These are phyloP conservation scores for Teratosphaeria nubilosa DNA, from an alignment of 2,329 filamentous ascomycete species.

Conservation along the genomic window DNA sequence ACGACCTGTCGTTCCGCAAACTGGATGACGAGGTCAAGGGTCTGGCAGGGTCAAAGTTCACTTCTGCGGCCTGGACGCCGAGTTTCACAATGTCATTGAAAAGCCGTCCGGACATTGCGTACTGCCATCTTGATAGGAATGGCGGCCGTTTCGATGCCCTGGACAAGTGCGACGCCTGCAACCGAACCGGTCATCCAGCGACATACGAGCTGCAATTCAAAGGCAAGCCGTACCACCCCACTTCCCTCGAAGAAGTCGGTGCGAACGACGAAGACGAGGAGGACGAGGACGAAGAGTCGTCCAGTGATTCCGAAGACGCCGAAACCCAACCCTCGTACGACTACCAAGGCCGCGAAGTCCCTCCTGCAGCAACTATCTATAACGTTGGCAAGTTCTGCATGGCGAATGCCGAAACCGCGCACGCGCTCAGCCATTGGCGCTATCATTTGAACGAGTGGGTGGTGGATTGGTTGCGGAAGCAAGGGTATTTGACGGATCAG, in stretches of 20 bases:
- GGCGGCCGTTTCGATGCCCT: constrained; percentile 24
- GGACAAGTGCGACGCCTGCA: constrained; percentile 59
- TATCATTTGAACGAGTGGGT: constrained; percentile 64
- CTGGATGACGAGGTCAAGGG: constrained; percentile 61
- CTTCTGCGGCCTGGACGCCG: constrained; percentile 58
- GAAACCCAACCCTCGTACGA: constrained; percentile 33
- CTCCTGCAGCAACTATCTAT: constrained; percentile 38
- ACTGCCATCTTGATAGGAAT: constrained; percentile 33
- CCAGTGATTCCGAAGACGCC: constrained; percentile 14
- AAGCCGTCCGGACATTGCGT: constrained; percentile 53
- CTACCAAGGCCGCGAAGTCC: constrained; percentile 38
- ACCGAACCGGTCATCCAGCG: constrained; percentile 57
- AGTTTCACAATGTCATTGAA: constrained; percentile 57
- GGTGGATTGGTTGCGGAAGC: constrained; percentile 47
- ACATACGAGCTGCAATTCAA: constrained; percentile 53
- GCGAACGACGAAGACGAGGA: constrained; percentile 6
- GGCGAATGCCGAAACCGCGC: constrained; percentile 57
- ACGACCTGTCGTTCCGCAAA: constrained; percentile 58
- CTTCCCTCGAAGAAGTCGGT: constrained; percentile 54
- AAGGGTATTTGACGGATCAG: constrained; percentile 48
- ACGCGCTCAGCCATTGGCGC: constrained; percentile 67
- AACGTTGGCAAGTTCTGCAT: constrained; percentile 50
- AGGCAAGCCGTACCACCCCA: constrained; percentile 56
- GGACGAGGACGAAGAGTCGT: constrained; percentile 16
- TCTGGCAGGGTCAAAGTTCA: constrained; percentile 59